phyloP scores from a whole-genome alignment of 2,329 filamentous ascomycete species.

The Stachybotrys chlorohalonatus region DNA sequence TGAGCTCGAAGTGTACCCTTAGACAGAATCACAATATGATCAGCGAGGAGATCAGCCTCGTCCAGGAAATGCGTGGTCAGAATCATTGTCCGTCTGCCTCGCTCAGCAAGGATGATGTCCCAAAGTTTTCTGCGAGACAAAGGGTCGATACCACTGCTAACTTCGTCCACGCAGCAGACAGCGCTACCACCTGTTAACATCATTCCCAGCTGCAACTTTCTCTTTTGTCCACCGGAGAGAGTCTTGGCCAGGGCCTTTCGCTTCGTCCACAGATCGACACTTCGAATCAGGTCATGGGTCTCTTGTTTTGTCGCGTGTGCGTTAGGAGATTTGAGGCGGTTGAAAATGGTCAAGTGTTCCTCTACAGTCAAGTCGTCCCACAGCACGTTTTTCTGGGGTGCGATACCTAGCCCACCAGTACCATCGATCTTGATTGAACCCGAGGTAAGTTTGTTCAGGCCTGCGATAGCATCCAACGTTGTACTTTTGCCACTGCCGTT shows the following conservation, averaged over 20 bases:
- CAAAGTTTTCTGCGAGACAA: slow-evolving; percentile 82
- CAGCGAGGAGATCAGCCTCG: slow-evolving; percentile 81
- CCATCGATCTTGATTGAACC: slow-evolving; percentile 72
- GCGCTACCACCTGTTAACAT: slow-evolving; percentile 88
- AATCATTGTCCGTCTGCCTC: slow-evolving; percentile 73
- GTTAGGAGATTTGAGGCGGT: slow-evolving; percentile 62
- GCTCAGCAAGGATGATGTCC: slow-evolving; percentile 83
- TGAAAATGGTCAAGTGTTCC: slow-evolving; percentile 80
- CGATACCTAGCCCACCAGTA: slow-evolving; percentile 73
- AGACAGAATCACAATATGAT: slow-evolving; percentile 81
- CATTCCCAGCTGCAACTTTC: slow-evolving; percentile 87
- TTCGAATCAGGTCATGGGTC: slow-evolving; percentile 53
- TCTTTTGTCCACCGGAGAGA: slow-evolving; percentile 82
- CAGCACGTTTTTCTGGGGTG: slow-evolving; percentile 88
- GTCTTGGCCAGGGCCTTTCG: slow-evolving; percentile 63
- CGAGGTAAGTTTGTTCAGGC: slow-evolving; percentile 65
- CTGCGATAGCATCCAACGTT: slow-evolving; percentile 79
- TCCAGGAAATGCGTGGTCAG: slow-evolving; percentile 91
- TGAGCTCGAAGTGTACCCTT: slow-evolving; percentile 74
- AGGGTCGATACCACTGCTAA: slow-evolving; percentile 81
- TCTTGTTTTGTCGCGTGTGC: slow-evolving; percentile 46
- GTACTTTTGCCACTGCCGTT: slow-evolving; percentile 90
- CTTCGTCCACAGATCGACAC: slow-evolving; percentile 71
- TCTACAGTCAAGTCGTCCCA: slow-evolving; percentile 84
- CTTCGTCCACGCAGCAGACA: slow-evolving; percentile 87